Evolutionary conservation across 768 basidiomycete genomes (phyloP).

Genomic region (Nidula microcarpa): DNA sequence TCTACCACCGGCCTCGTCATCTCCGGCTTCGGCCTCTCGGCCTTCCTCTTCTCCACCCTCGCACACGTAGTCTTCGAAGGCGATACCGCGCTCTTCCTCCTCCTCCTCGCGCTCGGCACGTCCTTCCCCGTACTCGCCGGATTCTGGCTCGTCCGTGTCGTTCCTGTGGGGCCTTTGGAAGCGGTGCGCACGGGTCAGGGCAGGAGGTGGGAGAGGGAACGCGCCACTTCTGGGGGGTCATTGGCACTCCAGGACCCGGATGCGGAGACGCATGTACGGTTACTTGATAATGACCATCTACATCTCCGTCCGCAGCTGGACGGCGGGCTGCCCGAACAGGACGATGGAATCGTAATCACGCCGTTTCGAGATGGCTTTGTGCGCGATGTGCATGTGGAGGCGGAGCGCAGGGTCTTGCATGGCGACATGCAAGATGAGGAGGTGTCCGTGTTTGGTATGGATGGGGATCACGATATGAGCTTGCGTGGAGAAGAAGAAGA

Average conservation of each 20-base stretch:
- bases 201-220: too few species aligned
- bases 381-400: too few species aligned
- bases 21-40: background rate
- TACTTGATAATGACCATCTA: too few species aligned
- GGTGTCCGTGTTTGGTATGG: background rate
- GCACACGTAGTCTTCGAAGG: background rate
- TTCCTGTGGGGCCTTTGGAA: background rate
- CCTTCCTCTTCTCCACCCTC: background rate
- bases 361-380: too few species aligned
- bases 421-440: background rate
- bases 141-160: background rate
- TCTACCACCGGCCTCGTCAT: background rate
- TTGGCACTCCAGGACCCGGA: too few species aligned
- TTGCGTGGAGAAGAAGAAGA: constrained; percentile 5
- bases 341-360: too few species aligned
- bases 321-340: too few species aligned
- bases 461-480: background rate
- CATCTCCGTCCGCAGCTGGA: too few species aligned
- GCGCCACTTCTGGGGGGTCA: too few species aligned
- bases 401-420: background rate
- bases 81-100: background rate
- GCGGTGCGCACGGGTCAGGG: too few species aligned
- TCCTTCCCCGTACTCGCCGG: background rate
- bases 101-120: background rate
- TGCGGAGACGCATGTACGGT: too few species aligned